Base-by-base conservation (phyloP, 208 protist genomes). In the Phytomonas francai region DNA sequence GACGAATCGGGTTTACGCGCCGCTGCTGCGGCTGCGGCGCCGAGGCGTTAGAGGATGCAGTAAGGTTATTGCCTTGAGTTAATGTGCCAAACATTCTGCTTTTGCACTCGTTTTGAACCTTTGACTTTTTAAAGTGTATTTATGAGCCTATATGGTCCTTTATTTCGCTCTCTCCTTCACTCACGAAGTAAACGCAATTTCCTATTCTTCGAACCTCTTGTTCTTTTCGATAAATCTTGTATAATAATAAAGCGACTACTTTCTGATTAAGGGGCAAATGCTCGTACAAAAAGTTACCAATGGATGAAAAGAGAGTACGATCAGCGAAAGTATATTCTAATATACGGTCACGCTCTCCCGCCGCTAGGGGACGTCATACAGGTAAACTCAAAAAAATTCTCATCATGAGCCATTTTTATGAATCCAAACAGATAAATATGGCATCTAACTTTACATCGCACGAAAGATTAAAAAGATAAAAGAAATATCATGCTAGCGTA, bases 1-100 rank as follows among this genome's bases (percentile, higher is more conserved):
- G 85, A 36, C 91, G 91, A 57, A 96, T 95, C 8, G 89, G 87
- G 61, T 92, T 79, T 69, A 89, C 84, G 32, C 85, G 85, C 22
- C 85, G 89, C 81, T 92, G 84, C 60, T 70, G 77, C 66, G 77
- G 74, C 75, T 81, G 75, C 67, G 70, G n/a, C 62, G 12, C 27
- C 45, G 62, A 31, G 39, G 62, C 22, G 12, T 31, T 33, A 7
- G 57, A 14, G n/a, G 4, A 33, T 33, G 62, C 33, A 66, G 62
- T 33, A 27, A 31, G 12, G 62, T 19, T 33, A 16, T 42, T 49
- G 39, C 2, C 2, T 49, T 49, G 9, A 49, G 7, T 49, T 49
- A 19, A 49, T 22, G 39, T 6, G 39, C 4, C 12, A 22, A 49
- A 19, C 39, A 49, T 49, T 19, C 4, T 49, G 39, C 39, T 19